Evolutionary conservation across 805 yeast species (phyloP), one percentile per base, ranked within the genome.

Genomic region (Teunomyces panamensis): DNA sequence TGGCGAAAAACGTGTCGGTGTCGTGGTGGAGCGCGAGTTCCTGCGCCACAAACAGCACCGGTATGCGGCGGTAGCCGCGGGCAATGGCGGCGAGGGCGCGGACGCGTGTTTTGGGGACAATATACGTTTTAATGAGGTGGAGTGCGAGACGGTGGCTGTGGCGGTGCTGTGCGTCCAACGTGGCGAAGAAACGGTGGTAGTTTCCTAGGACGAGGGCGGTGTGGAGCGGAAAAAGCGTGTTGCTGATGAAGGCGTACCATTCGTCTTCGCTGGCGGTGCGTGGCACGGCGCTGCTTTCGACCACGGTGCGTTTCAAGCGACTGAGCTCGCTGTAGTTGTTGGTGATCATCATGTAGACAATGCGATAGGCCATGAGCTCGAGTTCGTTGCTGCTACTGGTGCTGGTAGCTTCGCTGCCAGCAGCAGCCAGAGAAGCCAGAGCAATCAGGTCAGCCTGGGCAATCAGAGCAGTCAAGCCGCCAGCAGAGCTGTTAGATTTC

Each of bases 341-440:
- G 9, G 96, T 90, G 55, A 89, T 77, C 42, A 89, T 68, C 67
- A 83, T 78, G 63, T 91, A 91, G 3, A 90, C 71, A 9, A 89
- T 74, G 46, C 89, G 73, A 64, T 88, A 91, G 42, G 88, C 76
- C 34, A 81, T 65, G 57, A 88, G 89, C 60, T 91, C 97, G 42
- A 75, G 69, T 54, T 74, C 72, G 6, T 50, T 39, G 24, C 24
- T 20, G 24, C 5, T 20, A 4, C 24, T 20, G 24, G 16, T 16
- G 2, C 24, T 20, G 6, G 6, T 20, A 20, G 17, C 17, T 2
- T 2, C 3, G 17, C 17, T 17, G 17, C 17, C 16, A 2, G 16
- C 16, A 16, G 16, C 16, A 16, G 16, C 16, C 16, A 16, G 16
- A 2, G 16, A 16, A 16, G 16, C 16, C 16, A 2, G 16, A 17